Conservation (phyloP, 2,329 filamentous ascomycete species). For the Ophiocordyceps unilateralis region DNA sequence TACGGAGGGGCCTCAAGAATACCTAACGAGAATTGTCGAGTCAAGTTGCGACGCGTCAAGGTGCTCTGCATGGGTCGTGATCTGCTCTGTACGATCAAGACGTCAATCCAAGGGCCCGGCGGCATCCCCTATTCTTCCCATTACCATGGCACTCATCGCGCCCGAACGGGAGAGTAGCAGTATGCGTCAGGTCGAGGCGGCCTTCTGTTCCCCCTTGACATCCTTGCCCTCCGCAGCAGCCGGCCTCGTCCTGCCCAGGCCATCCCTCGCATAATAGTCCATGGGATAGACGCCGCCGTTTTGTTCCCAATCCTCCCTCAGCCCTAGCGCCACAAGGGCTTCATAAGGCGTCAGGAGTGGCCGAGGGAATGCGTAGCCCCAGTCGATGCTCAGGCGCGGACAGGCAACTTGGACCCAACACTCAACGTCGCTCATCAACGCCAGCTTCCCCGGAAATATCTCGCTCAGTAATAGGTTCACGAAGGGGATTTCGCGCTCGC, state of each 20-base stretch:
- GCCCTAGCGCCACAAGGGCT: slow-evolving; percentile 75
- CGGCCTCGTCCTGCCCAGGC: slow-evolving; percentile 61
- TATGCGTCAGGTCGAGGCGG: no score
- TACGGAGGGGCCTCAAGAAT: background rate
- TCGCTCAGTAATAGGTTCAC: slow-evolving; percentile 80
- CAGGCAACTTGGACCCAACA: slow-evolving; percentile 98
- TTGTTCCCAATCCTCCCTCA: slow-evolving; percentile 54
- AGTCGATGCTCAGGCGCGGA: slow-evolving; percentile 92
- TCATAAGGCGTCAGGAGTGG: slow-evolving; percentile 90
- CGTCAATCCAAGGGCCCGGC: no score
- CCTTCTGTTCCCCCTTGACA: background rate
- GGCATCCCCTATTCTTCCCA: no score
- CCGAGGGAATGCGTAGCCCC: slow-evolving; percentile 88
- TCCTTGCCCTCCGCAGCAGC: slow-evolving; percentile 8
- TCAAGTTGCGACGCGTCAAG: background rate
- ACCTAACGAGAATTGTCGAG: background rate
- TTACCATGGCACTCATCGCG: no score
- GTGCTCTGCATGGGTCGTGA: background rate
- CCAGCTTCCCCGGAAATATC: slow-evolving; percentile 91
- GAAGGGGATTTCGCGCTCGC: slow-evolving; percentile 55
- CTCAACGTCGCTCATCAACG: slow-evolving; percentile 84
- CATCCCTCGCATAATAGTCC: slow-evolving; percentile 94
- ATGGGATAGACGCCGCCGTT: slow-evolving; percentile 65
- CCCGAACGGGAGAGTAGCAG: no score
- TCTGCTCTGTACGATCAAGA: background rate